Evolutionary conservation across 2,329 filamentous ascomycete species (phyloP), one percentile per base, ranked within the genome.

Genomic region (Aspergillus caelatus): DNA sequence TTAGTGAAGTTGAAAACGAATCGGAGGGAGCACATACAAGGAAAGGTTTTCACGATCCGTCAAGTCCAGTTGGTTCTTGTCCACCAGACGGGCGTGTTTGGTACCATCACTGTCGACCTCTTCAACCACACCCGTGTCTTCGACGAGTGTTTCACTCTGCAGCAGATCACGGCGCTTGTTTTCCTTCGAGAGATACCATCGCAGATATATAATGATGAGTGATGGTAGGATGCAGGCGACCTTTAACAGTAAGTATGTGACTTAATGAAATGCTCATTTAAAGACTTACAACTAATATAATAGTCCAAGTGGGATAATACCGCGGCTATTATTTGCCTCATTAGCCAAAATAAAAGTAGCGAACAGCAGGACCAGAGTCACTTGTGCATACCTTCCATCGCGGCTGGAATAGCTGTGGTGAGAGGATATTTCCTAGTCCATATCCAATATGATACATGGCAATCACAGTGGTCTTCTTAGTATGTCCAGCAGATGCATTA

Each of bases 341-440:
- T 28, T 28, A 50, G 23, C 23, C 6, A 8, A 23, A 28, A 9
- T 16, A 14, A 28, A 23, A 2, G 23, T 9, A 28, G 23, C 8
- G 4, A 16, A 43, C 21, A 56, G 4, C 9, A 1, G 0, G 8
- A 61, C 28, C 3, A 21, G 12, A n/a, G 2, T 41, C 39, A 19
- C 19, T 41, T 9, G 12, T 26, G n/a, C 61, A 23, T 23, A 70
- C 68, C 57, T 73, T 76, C 57, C 77, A 76, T 2, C 73, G 66
- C 3, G 74, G 72, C 58, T 76, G 74, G 61, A 81, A 82, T 0
- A 78, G 77, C 60, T 81, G 78, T 2, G 79, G 80, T 0, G 74
- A 77, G 48, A 81, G 80, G 48, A 81, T 80, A 64, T 81, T 81
- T 11, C 80, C 79, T 12, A 80, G 68, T 0, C 75, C 76, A 55